phyloP scores from a whole-genome alignment of 768 basidiomycete species.

The Mycena galericulata region DNA sequence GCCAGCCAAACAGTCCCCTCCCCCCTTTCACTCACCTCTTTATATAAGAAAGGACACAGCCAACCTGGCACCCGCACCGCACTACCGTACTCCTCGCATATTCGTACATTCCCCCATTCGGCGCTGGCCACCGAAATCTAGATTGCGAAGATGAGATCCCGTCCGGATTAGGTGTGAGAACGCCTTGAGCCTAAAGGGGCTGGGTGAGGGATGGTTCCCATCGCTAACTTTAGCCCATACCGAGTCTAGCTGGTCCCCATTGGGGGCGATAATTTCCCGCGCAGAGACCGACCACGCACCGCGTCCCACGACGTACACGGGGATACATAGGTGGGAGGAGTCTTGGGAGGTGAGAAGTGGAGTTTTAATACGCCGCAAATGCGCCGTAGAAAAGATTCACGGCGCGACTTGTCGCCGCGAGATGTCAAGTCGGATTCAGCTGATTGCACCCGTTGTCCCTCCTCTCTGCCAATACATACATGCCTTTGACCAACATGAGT shows the following conservation, averaged over 20 bases:
- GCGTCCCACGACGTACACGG: too few species aligned
- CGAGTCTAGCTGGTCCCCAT: not conserved
- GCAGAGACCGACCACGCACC: not conserved
- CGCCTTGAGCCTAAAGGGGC: constrained; percentile 15
- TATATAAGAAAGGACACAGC: not conserved
- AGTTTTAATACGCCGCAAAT: too few species aligned
- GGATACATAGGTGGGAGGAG: too few species aligned
- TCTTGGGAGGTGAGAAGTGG: too few species aligned
- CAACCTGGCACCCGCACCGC: not conserved
- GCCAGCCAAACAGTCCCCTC: not conserved
- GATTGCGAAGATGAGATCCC: constrained; percentile 8
- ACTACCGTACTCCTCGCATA: not conserved
- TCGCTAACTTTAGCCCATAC: not conserved
- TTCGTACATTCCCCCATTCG: not conserved
- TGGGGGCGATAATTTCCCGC: constrained; percentile 4
- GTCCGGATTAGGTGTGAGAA: constrained; percentile 26
- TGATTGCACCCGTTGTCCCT: too few species aligned
- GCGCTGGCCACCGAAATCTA: not conserved
- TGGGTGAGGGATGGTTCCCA: not conserved
- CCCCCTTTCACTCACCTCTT: not conserved
- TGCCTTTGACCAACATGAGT: too few species aligned
- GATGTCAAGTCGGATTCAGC: too few species aligned
- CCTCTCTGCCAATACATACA: too few species aligned
- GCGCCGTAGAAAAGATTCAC: too few species aligned
- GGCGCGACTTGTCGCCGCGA: too few species aligned